These are phyloP conservation scores for Exobasidium cylindrosporum DNA, from an alignment of 1,284 basidiomycete species.

Conservation along the genomic window DNA sequence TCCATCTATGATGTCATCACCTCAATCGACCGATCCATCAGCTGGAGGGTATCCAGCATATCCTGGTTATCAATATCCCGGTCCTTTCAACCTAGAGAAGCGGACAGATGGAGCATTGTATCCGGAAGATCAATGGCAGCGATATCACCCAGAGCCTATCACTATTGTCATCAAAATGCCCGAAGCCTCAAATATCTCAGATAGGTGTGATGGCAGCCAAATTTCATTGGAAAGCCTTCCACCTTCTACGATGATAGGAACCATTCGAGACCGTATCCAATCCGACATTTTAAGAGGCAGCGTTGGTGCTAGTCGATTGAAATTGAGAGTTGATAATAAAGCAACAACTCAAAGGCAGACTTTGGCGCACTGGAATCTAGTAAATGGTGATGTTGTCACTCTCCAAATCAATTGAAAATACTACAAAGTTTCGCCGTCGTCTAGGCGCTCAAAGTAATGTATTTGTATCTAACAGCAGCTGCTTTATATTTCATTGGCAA, in stretches of 20 bases:
- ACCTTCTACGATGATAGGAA: constrained; percentile 16
- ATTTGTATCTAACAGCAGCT: too few relatives aligned
- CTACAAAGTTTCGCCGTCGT: too few relatives aligned
- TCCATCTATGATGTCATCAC: background rate
- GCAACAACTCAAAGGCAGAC: constrained; percentile 48
- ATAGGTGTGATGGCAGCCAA: constrained; percentile 35
- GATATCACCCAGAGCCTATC: constrained; percentile 34
- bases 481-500: too few relatives aligned
- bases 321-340: constrained; percentile 44
- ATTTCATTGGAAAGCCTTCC: constrained; percentile 32
- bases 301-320: constrained; percentile 37
- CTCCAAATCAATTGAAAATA: constrained; percentile 23
- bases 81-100: constrained; percentile 8
- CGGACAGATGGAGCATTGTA: constrained; percentile 19
- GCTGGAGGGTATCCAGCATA: constrained; percentile 1
- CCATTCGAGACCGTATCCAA: constrained; percentile 45
- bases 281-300: constrained; percentile 30
- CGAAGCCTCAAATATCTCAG: constrained; percentile 20
- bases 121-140: constrained; percentile 41
- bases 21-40: background rate
- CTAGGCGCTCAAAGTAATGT: too few relatives aligned
- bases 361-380: constrained; percentile 49
- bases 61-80: constrained; percentile 4
- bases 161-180: constrained; percentile 32
- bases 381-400: constrained; percentile 37